Evolutionary conservation across 148 eudicot species (phyloP), one percentile per base, ranked within the genome.

Genomic region (Fallopia convolvulus): DNA sequence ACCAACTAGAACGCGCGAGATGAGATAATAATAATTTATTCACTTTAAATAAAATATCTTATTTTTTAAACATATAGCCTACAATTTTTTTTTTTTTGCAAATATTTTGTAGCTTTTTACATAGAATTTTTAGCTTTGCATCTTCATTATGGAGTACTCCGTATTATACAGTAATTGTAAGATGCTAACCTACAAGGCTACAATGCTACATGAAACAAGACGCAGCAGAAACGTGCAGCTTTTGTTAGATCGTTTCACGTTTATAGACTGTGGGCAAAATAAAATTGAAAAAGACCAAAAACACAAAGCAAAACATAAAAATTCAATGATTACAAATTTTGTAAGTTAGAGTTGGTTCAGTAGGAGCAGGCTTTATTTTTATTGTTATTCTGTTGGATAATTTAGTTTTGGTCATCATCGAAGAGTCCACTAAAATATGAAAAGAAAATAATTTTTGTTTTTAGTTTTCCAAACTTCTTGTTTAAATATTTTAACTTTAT

Each of bases 321-420:
- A 63, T 23, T 63, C 70, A 63, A 63, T 63, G 40, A 63, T 63
- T 63, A 63, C 41, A 26, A 63, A 36, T 12, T 14, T 63, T 63
- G n/a, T 32, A 63, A 63, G 70, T 30, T 63, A 63, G 70, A 63
- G 70, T 63, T 63, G 70, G 41, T 32, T 63, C 39, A 30, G 40
- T 32, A 30, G 70, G 18, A 6, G 40, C 39, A 58, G 65, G 32
- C 65, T 58, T 58, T 58, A 20, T 21, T 21, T 23, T 20, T 58
- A 6, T 20, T 58, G 0, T 58, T 58, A 6, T 58, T 58, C 12
- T 58, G 30, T 58, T 58, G 65, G 65, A 58, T 58, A 58, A 20
- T 8, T 8, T 58, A 58, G 21, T 58, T 58, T 58, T 58, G 65
- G 8, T 23, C 65, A 58, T 58, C 23, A 58, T 58, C 65, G 65